Evolutionary conservation across 2,329 filamentous ascomycete genomes (phyloP).

Genomic region (Phialophora macrospora): DNA sequence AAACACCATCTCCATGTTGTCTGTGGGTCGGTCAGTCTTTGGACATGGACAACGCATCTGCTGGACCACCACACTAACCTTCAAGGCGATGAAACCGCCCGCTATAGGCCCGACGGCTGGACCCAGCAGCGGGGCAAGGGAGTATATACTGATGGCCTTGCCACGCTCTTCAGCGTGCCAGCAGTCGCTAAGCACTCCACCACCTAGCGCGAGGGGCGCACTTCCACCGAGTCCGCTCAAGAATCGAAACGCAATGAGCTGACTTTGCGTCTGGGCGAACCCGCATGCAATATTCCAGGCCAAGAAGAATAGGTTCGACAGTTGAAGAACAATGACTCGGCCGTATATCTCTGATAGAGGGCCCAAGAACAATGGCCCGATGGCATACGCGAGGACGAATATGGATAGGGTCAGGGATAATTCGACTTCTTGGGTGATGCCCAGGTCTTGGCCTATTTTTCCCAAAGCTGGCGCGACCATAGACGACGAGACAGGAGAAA

Average conservation of each 20-base stretch:
- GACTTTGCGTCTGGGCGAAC: slow-evolving; percentile 56
- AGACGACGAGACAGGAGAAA: slow-evolving; percentile 67
- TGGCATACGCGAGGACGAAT: slow-evolving; percentile 60
- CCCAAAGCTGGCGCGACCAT: slow-evolving; percentile 62
- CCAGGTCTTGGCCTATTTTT: slow-evolving; percentile 59
- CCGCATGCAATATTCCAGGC: slow-evolving; percentile 66
- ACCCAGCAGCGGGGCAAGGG: slow-evolving; percentile 66
- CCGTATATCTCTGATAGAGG: slow-evolving; percentile 63
- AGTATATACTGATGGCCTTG: slow-evolving; percentile 66
- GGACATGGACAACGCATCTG: background rate
- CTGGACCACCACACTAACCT: slow-evolving; percentile 36
- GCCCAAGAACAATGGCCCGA: slow-evolving; percentile 58
- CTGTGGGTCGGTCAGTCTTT: slow-evolving; percentile 39
- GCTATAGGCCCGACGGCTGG: slow-evolving; percentile 69
- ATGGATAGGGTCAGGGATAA: slow-evolving; percentile 59
- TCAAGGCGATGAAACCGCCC: slow-evolving; percentile 67
- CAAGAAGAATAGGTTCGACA: slow-evolving; percentile 60
- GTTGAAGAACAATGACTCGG: slow-evolving; percentile 59
- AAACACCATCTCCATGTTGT: slow-evolving; percentile 76
- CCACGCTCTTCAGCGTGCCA: slow-evolving; percentile 67
- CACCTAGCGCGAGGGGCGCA: slow-evolving; percentile 58
- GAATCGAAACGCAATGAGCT: slow-evolving; percentile 65
- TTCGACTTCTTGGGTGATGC: slow-evolving; percentile 54
- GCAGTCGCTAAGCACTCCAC: slow-evolving; percentile 61
- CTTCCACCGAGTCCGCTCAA: slow-evolving; percentile 64